Evolutionary conservation across 331 rosid genomes (phyloP).

Genomic region (Acacia pycnantha): DNA sequence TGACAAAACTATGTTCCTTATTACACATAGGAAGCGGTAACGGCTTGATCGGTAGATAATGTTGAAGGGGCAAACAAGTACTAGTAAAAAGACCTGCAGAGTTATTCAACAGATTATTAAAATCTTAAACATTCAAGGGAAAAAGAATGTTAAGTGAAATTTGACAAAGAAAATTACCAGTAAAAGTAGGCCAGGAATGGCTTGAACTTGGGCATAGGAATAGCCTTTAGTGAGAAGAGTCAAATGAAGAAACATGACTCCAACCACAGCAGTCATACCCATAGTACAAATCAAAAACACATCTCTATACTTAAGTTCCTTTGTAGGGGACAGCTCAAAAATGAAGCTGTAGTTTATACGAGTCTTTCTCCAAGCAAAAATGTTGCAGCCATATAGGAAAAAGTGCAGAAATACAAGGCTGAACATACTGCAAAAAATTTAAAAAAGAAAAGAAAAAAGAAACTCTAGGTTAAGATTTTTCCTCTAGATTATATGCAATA

Average conservation of each 20-base stretch:
- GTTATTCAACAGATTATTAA: conserved; percentile 6
- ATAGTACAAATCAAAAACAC: conserved; percentile 80
- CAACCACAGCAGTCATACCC: conserved; percentile 75
- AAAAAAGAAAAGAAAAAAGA: background rate
- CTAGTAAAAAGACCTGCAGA: conserved; percentile 61
- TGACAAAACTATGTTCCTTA: conserved; percentile 83
- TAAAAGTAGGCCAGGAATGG: conserved; percentile 79
- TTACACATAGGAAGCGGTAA: conserved; percentile 65
- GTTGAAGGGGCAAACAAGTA: conserved; percentile 82
- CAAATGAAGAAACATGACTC: conserved; percentile 84
- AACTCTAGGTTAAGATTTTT: background rate
- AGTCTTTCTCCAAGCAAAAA: conserved; percentile 82
- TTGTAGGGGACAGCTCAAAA: conserved; percentile 70
- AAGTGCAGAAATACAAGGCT: conserved; percentile 94
- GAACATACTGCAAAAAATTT: conserved; percentile 74
- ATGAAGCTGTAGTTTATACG: conserved; percentile 92
- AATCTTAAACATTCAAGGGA: background rate
- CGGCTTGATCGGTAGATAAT: conserved; percentile 83
- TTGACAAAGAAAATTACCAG: conserved; percentile 51
- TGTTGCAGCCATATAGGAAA: conserved; percentile 91
- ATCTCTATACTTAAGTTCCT: conserved; percentile 87
- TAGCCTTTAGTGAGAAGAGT: conserved; percentile 70
- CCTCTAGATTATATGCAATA: background rate
- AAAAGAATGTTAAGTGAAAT: background rate
- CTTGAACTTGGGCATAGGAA: conserved; percentile 71